phyloP scores from a whole-genome alignment of 331 rosid species.

The Arachis monticola region DNA sequence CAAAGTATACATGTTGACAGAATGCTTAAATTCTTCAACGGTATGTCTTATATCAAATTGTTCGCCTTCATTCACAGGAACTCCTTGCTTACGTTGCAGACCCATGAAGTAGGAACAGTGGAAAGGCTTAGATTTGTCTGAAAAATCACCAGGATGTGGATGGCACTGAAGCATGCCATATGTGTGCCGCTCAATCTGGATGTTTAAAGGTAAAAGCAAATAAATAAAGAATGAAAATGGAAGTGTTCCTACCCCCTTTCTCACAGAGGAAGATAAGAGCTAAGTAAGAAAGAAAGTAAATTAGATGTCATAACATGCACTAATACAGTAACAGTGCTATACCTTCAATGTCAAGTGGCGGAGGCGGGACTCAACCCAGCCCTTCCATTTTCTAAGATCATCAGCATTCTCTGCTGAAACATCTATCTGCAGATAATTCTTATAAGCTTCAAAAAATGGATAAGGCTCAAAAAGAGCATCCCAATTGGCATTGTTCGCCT shows the following conservation, averaged over 20 bases:
- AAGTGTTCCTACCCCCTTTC: not conserved
- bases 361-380: conserved; percentile 97
- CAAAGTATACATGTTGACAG: conserved; percentile 59
- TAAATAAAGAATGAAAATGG: conserved; percentile 2
- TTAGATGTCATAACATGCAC: conserved; percentile 25
- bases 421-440: conserved; percentile 84
- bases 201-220: conserved; percentile 31
- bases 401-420: conserved; percentile 76
- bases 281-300: conserved; percentile 6
- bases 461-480: conserved; percentile 81
- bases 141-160: conserved; percentile 88
- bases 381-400: conserved; percentile 93
- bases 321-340: conserved; percentile 20
- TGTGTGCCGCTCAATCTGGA: conserved; percentile 83
- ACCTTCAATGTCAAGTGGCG: conserved; percentile 93
- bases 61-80: conserved; percentile 58
- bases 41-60: conserved; percentile 77
- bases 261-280: conserved; percentile 9
- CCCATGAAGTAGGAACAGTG: conserved; percentile 91
- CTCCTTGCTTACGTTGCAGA: conserved; percentile 85
- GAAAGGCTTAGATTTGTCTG: conserved; percentile 72
- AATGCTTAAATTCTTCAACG: conserved; percentile 75
- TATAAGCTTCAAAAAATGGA: conserved; percentile 86
- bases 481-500: conserved; percentile 82
- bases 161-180: conserved; percentile 88